Base-by-base conservation (phyloP, 306 rosid species). In the Casuarina cunninghamiana region DNA sequence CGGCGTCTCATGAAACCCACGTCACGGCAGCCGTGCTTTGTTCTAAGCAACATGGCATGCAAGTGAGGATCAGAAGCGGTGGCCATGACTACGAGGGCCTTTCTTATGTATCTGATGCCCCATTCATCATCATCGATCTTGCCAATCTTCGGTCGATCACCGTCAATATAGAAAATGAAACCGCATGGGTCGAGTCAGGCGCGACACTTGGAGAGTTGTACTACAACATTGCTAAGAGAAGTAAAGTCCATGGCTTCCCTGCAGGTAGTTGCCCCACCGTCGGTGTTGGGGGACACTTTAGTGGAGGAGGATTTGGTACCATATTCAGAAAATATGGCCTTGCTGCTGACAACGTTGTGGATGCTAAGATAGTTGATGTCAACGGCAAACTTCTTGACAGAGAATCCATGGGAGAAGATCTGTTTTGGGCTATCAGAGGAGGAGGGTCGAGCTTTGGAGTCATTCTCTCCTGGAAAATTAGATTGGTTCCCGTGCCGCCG, bases 381-480 rank as follows among this genome's bases (percentile, higher is more conserved):
- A 39, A 63, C 6, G 69, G 69, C 15, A 63, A 16, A 37, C 21
- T 38, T 11, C 19, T 63, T 37, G 42, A 63, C 69, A 63, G 69
- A 38, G 38, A 39, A 38, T 63, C 69, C 43, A 63, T 63, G 69
- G 69, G 69, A 63, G 69, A 63, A 63, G 69, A 63, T 63, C 69
- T 63, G 10, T 63, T 63, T 63, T 63, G 69, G 69, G 69, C 69
- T 5, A 63, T 63, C 69, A 63, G 69, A 63, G 69, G 69, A 37
- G 69, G 69, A 37, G 69, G 69, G 46, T 63, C 69, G 9, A 63
- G 69, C 4, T 63, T 63, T 37, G 69, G 69, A 13, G 69, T 63
- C 69, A 63, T 63, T 37, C 69, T 63, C 21, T 6, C 69, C 3
- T 63, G 69, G 69, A 39, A 63, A 63, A 38, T 63, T 2, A 38